Evolutionary conservation across 106 monocot species (phyloP), one percentile per base, ranked within the genome.

Genomic region (Hemerocallis citrina): DNA sequence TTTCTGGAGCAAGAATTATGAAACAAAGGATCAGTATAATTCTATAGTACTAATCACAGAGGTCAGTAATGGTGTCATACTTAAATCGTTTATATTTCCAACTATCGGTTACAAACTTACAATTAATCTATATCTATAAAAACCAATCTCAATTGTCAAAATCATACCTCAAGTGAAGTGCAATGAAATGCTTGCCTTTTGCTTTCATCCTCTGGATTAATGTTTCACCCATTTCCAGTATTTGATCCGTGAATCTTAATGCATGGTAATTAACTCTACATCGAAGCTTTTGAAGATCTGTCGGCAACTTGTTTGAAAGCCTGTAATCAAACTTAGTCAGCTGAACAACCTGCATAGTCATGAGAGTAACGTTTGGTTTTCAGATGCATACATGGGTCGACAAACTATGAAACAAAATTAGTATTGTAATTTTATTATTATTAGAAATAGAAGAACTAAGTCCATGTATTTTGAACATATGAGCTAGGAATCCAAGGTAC

Each of bases 201-300:
- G 37, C 57, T 28, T 56, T 79, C 90, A 91, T 91, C 77, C 90
- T 76, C 20, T 72, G 33, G 27, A 82, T 79, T 51, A 91, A 55
- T 19, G 42, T 71, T 28, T 91, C 64, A 46, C 79, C 90, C 82
- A 85, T 79, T 63, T 71, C 63, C 51, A 59, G 79, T 70, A 91
- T 85, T 57, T 72, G 66, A 45, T 74, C 48, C 1, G 90, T 91
- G 55, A 90, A 90, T 67, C 70, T 85, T 38, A 90, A 67, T 35
- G 89, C 81, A 61, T 90, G 89, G 50, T 85, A 91, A 64, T 91
- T 91, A 34, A 85, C 85, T 68, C 85, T 76, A 27, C 85, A 91
- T 44, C 90, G 72, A 35, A 91, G 62, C 50, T 85, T 91, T 59
- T 91, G 90, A 46, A 91, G 70, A 68, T 85, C 81, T 15, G 62